phyloP scores from a whole-genome alignment of 1,139 yeast species.

The Sugiyamaella castrensis region DNA sequence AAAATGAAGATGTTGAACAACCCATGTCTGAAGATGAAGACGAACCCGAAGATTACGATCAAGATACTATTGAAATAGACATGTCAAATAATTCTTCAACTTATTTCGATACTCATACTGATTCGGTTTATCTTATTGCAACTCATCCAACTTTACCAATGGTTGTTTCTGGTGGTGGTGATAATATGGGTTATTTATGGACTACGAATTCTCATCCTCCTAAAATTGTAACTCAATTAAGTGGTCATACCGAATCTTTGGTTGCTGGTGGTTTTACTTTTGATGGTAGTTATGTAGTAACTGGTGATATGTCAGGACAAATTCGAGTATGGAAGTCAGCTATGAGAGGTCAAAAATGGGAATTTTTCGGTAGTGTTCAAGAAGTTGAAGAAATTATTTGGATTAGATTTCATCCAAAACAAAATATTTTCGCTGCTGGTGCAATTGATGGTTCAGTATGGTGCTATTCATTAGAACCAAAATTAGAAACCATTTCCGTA shows the following conservation, averaged over 20 bases:
- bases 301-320: slow-evolving; percentile 94
- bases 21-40: slow-evolving; percentile 27
- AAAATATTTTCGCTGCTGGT: slow-evolving; percentile 79
- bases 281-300: slow-evolving; percentile 75
- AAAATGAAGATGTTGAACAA: slow-evolving; percentile 12
- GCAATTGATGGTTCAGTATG: slow-evolving; percentile 92
- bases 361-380: slow-evolving; percentile 62
- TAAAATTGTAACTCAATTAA: slow-evolving; percentile 66
- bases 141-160: slow-evolving; percentile 81
- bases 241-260: slow-evolving; percentile 84
- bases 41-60: slow-evolving; percentile 24
- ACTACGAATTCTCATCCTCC: slow-evolving; percentile 86
- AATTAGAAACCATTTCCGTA: slow-evolving; percentile 63
- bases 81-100: slow-evolving; percentile 84
- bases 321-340: slow-evolving; percentile 68
- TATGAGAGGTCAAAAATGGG: slow-evolving; percentile 83
- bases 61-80: slow-evolving; percentile 61
- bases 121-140: slow-evolving; percentile 75
- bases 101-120: slow-evolving; percentile 91
- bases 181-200: slow-evolving; percentile 86
- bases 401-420: slow-evolving; percentile 75
- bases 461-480: slow-evolving; percentile 74
- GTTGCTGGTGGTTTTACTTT: slow-evolving; percentile 77
- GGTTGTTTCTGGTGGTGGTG: slow-evolving; percentile 88
- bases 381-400: slow-evolving; percentile 85